Evolutionary conservation across 176 grass and related monocot genomes (phyloP).

Genomic region (Oryza nivara): DNA sequence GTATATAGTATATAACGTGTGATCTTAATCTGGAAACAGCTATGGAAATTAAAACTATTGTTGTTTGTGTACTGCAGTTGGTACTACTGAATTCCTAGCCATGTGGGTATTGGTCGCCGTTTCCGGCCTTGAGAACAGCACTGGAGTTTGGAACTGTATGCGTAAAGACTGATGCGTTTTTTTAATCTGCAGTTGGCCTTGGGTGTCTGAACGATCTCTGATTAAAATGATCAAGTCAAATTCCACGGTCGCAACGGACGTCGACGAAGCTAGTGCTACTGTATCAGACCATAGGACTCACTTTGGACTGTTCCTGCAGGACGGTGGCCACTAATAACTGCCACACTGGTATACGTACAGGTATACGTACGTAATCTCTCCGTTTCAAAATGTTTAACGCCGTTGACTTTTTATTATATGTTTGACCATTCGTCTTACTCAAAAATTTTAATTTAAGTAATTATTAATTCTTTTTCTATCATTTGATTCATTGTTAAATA

Average conservation of each 20-base stretch:
- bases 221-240: constrained; percentile 38
- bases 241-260: constrained; percentile 23
- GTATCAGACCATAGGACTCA: neutral
- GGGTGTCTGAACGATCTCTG: constrained; percentile 12
- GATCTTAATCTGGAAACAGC: neutral
- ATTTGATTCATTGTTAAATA: too few species aligned
- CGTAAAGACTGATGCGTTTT: neutral
- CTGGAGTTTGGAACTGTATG: neutral
- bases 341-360: neutral
- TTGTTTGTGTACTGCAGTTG: neutral
- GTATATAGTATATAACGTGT: too few species aligned
- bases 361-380: neutral
- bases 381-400: too few species aligned
- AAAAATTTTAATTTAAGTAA: too few species aligned
- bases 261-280: neutral
- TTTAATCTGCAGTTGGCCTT: neutral
- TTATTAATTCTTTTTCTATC: too few species aligned
- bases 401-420: too few species aligned
- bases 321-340: neutral
- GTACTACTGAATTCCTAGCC: neutral
- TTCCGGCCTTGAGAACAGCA: neutral
- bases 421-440: too few species aligned
- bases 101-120: neutral
- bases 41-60: neutral
- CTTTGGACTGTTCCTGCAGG: constrained; percentile 16